These are phyloP conservation scores for Nicotiana tabacum DNA, from an alignment of 257 asterid species.

Conservation along the genomic window DNA sequence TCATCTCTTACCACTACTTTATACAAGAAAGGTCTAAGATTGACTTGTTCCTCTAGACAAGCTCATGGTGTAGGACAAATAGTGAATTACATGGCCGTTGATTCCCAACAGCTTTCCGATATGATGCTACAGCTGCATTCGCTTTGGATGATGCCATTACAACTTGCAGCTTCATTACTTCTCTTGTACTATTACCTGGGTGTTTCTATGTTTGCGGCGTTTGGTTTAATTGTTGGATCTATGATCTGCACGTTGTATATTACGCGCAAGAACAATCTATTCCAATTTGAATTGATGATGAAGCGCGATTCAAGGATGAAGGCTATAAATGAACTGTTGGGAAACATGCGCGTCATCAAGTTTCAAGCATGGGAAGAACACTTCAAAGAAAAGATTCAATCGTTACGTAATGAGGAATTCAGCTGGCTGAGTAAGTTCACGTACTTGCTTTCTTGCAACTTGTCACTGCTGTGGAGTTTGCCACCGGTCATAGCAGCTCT, in stretches of 20 bases:
- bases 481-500: slow-evolving; percentile 36
- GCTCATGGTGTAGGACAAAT: slow-evolving; percentile 74
- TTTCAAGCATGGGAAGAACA: slow-evolving; percentile 86
- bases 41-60: slow-evolving; percentile 57
- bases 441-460: slow-evolving; percentile 29
- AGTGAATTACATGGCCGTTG: slow-evolving; percentile 78
- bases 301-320: slow-evolving; percentile 63
- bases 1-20: slow-evolving; percentile 44
- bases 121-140: slow-evolving; percentile 53
- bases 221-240: slow-evolving; percentile 27
- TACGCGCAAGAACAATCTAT: slow-evolving; percentile 28
- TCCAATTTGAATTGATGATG: slow-evolving; percentile 46
- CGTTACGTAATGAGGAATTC: slow-evolving; percentile 38
- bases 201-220: slow-evolving; percentile 32
- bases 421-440: slow-evolving; percentile 53
- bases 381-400: slow-evolving; percentile 37
- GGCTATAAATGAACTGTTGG: slow-evolving; percentile 53
- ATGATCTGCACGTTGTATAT: slow-evolving; percentile 24
- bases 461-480: slow-evolving; percentile 46
- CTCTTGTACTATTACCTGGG: slow-evolving; percentile 49
- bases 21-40: slow-evolving; percentile 51
- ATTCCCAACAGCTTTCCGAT: slow-evolving; percentile 57
- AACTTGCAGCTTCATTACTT: slow-evolving; percentile 41
- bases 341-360: slow-evolving; percentile 59
- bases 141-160: slow-evolving; percentile 64